Evolutionary conservation across 106 monocot genomes (phyloP).

Genomic region (Vanilla planifolia): DNA sequence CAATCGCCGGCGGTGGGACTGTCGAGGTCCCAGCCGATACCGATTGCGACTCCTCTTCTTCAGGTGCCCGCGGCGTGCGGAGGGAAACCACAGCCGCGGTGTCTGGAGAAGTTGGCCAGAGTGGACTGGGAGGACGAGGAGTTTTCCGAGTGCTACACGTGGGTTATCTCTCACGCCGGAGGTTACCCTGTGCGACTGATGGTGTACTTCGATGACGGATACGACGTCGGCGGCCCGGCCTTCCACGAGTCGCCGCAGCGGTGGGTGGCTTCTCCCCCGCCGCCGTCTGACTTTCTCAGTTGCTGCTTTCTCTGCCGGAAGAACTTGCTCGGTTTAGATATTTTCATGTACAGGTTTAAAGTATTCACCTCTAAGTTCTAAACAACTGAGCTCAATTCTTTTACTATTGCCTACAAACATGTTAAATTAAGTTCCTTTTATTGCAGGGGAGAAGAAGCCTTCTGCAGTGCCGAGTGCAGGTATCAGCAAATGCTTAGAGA

Average conservation of each 20-base stretch:
- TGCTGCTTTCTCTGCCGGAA: constrained; percentile 54
- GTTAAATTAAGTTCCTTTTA: too few species aligned
- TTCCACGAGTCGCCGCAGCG: background rate
- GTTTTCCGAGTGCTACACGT: constrained; percentile 53
- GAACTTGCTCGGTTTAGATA: constrained; percentile 54
- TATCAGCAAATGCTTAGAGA: constrained; percentile 46
- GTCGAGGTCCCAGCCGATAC: background rate
- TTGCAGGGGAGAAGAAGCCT: constrained; percentile 58
- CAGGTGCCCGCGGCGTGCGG: background rate
- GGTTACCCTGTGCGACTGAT: constrained; percentile 22
- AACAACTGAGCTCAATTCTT: too few species aligned
- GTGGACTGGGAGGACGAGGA: constrained; percentile 14
- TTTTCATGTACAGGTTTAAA: constrained; percentile 65
- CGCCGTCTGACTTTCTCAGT: constrained; percentile 30
- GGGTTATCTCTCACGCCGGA: constrained; percentile 30
- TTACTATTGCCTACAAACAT: too few species aligned
- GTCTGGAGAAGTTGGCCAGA: constrained; percentile 3
- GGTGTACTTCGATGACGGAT: constrained; percentile 28
- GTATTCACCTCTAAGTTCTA: too few species aligned
- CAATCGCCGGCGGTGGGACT: constrained; percentile 21
- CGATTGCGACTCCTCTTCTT: background rate
- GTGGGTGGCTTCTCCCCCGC: too few species aligned
- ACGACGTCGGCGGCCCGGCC: background rate
- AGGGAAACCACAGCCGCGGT: background rate
- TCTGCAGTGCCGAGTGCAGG: constrained; percentile 64